phyloP scores from a whole-genome alignment of 352 stramenopile genomes.

The Pythium angustatum region DNA sequence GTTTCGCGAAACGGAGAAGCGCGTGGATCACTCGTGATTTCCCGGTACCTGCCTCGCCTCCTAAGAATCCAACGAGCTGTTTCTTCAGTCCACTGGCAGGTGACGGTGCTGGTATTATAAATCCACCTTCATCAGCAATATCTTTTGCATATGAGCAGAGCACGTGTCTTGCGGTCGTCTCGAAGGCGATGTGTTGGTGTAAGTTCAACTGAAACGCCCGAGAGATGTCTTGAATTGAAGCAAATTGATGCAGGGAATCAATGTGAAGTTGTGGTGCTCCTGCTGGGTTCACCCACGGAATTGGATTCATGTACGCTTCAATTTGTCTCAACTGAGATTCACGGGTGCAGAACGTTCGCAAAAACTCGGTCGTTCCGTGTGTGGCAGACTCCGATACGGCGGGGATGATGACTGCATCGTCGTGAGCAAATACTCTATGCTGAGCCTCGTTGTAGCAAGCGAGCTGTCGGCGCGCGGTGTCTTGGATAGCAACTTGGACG shows the following conservation, averaged over 20 bases:
- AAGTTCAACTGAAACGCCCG: slow-evolving; percentile 22
- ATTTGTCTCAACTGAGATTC: neutral
- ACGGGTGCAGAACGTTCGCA: neutral
- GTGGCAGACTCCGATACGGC: neutral
- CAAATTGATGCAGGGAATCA: neutral
- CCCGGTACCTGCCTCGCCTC: slow-evolving; percentile 23
- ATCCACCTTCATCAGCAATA: neutral
- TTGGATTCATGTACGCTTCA: neutral
- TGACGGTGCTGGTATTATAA: neutral
- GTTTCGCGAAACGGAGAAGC: slow-evolving; percentile 7
- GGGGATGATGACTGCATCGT: neutral
- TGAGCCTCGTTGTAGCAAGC: neutral
- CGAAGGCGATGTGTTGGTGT: slow-evolving; percentile 33
- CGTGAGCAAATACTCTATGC: neutral
- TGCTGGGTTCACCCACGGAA: neutral
- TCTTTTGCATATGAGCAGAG: slow-evolving; percentile 25
- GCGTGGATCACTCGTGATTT: slow-evolving; percentile 29
- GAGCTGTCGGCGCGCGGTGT: neutral
- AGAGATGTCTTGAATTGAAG: neutral
- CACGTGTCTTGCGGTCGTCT: slow-evolving; percentile 26
- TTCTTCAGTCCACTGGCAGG: slow-evolving; percentile 2
- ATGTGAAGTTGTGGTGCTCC: neutral
- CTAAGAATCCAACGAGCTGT: slow-evolving; percentile 23
- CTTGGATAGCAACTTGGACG: neutral
- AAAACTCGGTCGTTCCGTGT: neutral